These are phyloP conservation scores for Fraxinus anomala DNA, from an alignment of 257 asterid genomes.

Conservation along the genomic window DNA sequence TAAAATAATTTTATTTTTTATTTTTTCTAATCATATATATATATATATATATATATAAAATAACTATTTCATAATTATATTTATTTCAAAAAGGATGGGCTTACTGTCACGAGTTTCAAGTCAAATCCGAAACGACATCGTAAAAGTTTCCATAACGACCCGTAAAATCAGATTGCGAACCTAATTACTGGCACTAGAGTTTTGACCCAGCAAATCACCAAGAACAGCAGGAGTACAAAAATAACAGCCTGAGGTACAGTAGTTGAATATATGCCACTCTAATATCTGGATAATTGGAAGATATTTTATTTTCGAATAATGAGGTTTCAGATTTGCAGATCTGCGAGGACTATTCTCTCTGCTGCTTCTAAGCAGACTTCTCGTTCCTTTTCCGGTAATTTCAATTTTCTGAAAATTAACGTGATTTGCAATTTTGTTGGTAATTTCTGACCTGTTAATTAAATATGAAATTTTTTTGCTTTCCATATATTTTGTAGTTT, in stretches of 20 bases:
- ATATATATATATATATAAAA: too few species aligned
- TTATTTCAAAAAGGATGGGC: too few species aligned
- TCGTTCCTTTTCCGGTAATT: constrained; percentile 72
- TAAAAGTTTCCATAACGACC: background rate
- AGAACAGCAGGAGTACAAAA: background rate
- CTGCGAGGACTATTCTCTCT: constrained; percentile 70
- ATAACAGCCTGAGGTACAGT: background rate
- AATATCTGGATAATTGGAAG: background rate
- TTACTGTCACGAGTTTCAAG: background rate
- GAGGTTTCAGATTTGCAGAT: constrained; percentile 89
- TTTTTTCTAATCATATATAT: too few species aligned
- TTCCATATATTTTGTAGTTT: background rate
- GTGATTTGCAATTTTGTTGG: background rate
- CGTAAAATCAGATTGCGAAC: background rate
- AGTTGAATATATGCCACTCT: background rate
- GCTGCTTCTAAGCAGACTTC: constrained; percentile 73
- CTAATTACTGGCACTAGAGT: constrained; percentile 1
- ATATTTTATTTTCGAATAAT: constrained; percentile 30
- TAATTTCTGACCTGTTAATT: background rate
- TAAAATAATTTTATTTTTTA: too few species aligned
- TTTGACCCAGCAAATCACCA: constrained; percentile 8
- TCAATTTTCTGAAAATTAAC: background rate
- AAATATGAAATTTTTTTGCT: background rate
- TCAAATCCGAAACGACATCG: background rate
- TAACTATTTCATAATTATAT: too few species aligned